Evolutionary conservation across 2,329 filamentous ascomycete genomes (phyloP).

Genomic region (Drechslera avenae): DNA sequence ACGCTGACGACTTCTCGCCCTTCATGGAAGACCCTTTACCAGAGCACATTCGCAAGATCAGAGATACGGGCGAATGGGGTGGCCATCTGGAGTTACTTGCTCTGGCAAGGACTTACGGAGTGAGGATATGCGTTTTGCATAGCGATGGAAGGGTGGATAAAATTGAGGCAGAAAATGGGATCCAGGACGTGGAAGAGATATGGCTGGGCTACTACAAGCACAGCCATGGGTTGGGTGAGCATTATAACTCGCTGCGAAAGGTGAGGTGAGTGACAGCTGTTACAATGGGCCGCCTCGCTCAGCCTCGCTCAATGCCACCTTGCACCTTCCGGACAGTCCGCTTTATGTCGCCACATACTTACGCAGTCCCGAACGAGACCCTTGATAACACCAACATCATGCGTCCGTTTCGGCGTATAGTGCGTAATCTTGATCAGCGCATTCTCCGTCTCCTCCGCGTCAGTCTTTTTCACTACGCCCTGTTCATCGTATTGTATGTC

Average conservation of each 20-base stretch:
- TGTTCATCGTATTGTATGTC: constrained; percentile 66
- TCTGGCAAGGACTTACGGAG: constrained; percentile 77
- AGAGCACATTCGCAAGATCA: constrained; percentile 74
- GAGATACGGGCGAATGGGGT: constrained; percentile 92
- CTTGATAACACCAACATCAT: constrained; percentile 52
- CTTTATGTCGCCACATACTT: constrained; percentile 54
- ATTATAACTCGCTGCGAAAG: constrained; percentile 84
- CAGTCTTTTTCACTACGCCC: constrained; percentile 56
- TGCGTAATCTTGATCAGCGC: constrained; percentile 56
- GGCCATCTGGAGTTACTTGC: constrained; percentile 89
- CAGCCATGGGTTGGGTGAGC: constrained; percentile 91
- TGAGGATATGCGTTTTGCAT: constrained; percentile 84
- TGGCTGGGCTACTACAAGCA: constrained; percentile 97
- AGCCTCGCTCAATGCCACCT: constrained; percentile 3
- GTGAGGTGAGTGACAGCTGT: constrained; percentile 25
- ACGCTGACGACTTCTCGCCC: constrained; percentile 80
- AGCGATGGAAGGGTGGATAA: constrained; percentile 78
- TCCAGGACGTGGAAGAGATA: constrained; percentile 61
- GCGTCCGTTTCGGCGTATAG: constrained; percentile 62
- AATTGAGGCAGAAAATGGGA: constrained; percentile 61
- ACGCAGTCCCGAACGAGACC: constrained; percentile 59
- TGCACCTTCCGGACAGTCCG: constrained; percentile 7
- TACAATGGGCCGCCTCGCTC: neutral
- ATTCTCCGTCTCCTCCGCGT: constrained; percentile 50
- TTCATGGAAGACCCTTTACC: constrained; percentile 84